A percentile compares a stretch with the other conserved stretches of the same genome.
Evolutionary conservation across 2,329 filamentous ascomycete species (phyloP).

Genomic region (Microdochium paspali): DNA sequence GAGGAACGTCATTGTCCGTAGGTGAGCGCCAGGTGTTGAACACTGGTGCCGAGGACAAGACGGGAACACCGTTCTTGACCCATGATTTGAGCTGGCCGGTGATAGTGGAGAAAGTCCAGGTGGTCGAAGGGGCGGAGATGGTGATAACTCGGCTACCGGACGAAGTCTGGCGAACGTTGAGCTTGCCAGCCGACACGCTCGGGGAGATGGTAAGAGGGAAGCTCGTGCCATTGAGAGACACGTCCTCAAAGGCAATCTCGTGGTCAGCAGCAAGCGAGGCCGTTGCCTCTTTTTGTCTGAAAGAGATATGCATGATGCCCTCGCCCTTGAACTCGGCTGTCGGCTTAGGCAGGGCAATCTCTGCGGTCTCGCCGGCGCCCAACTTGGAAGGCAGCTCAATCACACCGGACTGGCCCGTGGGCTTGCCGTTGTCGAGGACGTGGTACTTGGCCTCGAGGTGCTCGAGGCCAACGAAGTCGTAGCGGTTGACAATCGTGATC

Average conservation of each 20-base stretch:
- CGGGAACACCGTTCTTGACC: constrained; percentile 13
- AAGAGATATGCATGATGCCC: constrained; percentile 14
- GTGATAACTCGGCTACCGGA: constrained; percentile 9
- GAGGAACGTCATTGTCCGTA: background rate
- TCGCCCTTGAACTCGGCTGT: constrained; percentile 7
- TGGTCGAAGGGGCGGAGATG: constrained; percentile 11
- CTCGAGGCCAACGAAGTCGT: constrained; percentile 30
- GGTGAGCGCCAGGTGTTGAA: constrained; percentile 42
- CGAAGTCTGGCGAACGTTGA: constrained; percentile 11
- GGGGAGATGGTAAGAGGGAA: constrained; percentile 5
- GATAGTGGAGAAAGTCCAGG: constrained; percentile 15
- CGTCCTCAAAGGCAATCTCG: constrained; percentile 19
- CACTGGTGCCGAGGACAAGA: constrained; percentile 13
- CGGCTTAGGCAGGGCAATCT: constrained; percentile 10
- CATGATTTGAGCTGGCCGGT: constrained; percentile 14
- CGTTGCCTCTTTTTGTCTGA: constrained; percentile 13
- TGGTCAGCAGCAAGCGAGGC: constrained; percentile 12
- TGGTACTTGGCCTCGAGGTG: constrained; percentile 24
- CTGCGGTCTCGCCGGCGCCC: constrained; percentile 14
- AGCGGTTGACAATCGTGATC: constrained; percentile 24
- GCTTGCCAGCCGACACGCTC: constrained; percentile 4
- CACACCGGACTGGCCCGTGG: constrained; percentile 10
- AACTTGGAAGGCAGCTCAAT: constrained; percentile 15
- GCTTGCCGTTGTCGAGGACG: constrained; percentile 15
- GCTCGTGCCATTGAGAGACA: constrained; percentile 1